These are phyloP conservation scores for Colletotrichum caudatum DNA, from an alignment of 2,329 filamentous ascomycete species.

Conservation along the genomic window DNA sequence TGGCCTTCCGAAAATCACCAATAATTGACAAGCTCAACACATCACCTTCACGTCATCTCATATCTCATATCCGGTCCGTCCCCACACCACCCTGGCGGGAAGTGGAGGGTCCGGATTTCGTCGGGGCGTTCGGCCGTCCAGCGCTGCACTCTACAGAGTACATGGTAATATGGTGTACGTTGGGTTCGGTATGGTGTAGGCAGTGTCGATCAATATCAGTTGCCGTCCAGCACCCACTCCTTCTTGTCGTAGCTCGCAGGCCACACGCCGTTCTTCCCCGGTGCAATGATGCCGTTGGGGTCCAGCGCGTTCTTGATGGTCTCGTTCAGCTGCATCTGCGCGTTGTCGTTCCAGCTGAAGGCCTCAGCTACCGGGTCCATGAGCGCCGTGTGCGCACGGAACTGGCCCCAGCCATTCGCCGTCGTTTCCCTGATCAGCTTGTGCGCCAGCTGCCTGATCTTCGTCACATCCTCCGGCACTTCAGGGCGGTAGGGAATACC, in stretches of 20 bases:
- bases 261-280: conserved; percentile 52
- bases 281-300: conserved; percentile 52
- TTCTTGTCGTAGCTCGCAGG: conserved; percentile 46
- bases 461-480: conserved; percentile 53
- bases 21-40: not conserved
- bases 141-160: not conserved
- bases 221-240: conserved; percentile 39
- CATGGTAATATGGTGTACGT: not conserved
- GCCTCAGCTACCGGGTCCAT: conserved; percentile 59
- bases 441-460: conserved; percentile 45
- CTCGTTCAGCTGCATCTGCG: conserved; percentile 57
- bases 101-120: not conserved
- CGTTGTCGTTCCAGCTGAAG: conserved; percentile 57
- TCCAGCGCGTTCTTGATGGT: conserved; percentile 58
- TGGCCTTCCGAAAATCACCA: not conserved
- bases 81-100: not conserved
- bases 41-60: not conserved
- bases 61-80: not conserved
- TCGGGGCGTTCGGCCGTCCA: not conserved
- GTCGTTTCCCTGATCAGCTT: conserved; percentile 55
- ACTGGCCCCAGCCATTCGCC: conserved; percentile 56
- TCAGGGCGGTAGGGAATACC: conserved; percentile 64
- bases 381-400: conserved; percentile 57
- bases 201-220: not conserved
- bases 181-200: not conserved